phyloP scores from a whole-genome alignment of 768 basidiomycete species.

The Pisolithus sp. region DNA sequence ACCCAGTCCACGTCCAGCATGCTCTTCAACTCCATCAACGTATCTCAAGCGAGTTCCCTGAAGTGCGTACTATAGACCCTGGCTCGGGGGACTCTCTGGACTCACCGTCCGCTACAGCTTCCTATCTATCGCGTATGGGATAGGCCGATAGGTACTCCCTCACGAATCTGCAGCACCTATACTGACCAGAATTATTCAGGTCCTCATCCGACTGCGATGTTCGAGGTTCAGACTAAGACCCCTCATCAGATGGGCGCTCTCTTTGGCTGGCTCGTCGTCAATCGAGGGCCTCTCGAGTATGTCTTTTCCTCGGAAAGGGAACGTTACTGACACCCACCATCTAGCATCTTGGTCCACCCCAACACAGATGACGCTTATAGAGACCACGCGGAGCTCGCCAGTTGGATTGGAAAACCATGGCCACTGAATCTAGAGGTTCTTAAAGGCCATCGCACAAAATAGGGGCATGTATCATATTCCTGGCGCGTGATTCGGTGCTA shows the following conservation, averaged over 20 bases:
- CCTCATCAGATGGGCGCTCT: slow-evolving; percentile 66
- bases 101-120: slow-evolving; percentile 33
- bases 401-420: slow-evolving; percentile 65
- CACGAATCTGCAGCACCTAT: background rate
- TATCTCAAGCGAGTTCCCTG: slow-evolving; percentile 60
- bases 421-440: slow-evolving; percentile 43
- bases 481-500: no score
- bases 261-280: slow-evolving; percentile 60
- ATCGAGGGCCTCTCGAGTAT: slow-evolving; percentile 68
- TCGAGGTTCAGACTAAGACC: slow-evolving; percentile 60
- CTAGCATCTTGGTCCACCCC: slow-evolving; percentile 64
- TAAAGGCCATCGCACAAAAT: slow-evolving; percentile 8
- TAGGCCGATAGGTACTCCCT: slow-evolving; percentile 46
- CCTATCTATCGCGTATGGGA: slow-evolving; percentile 60
- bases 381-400: slow-evolving; percentile 58
- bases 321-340: background rate
- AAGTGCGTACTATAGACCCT: slow-evolving; percentile 32
- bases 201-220: slow-evolving; percentile 69
- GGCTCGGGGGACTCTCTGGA: background rate
- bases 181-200: slow-evolving; percentile 25
- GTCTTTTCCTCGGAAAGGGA: slow-evolving; percentile 19
- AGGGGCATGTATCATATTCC: no score
- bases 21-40: slow-evolving; percentile 54
- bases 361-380: slow-evolving; percentile 51
- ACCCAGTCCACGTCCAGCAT: slow-evolving; percentile 37